Conservation (phyloP, 2,329 filamentous ascomycete genomes). For the Microcyclosporella mali region DNA sequence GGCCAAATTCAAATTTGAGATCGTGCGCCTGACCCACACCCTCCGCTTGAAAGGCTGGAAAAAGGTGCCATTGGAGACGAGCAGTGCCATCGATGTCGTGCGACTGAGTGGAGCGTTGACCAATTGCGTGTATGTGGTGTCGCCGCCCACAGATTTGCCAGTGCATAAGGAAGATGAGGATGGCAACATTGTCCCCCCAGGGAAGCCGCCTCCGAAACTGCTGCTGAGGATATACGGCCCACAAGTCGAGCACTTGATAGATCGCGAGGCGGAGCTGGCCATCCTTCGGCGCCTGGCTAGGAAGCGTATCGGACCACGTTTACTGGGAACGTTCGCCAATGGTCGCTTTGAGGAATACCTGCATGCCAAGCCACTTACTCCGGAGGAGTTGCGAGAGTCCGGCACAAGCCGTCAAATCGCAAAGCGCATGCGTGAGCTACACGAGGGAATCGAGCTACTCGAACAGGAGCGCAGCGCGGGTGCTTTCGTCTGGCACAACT, state of each 20-base stretch:
- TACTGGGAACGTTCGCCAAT: conserved; percentile 88
- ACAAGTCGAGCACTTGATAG: conserved; percentile 91
- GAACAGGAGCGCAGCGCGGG: conserved; percentile 70
- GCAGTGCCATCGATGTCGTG: conserved; percentile 63
- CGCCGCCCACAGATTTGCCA: conserved; percentile 62
- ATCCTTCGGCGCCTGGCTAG: conserved; percentile 79
- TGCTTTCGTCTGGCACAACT: conserved; percentile 82
- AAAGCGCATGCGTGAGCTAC: conserved; percentile 93
- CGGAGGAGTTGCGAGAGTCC: conserved; percentile 67
- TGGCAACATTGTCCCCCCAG: conserved; percentile 23
- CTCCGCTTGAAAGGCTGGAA: conserved; percentile 88
- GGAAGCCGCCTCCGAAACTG: conserved; percentile 60
- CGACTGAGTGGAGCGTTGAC: conserved; percentile 86
- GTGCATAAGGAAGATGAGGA: conserved; percentile 32
- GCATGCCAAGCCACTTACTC: conserved; percentile 72
- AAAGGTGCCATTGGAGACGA: conserved; percentile 65
- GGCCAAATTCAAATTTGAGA: conserved; percentile 85
- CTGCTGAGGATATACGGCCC: conserved; percentile 89
- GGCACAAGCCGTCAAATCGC: conserved; percentile 89
- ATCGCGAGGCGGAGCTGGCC: conserved; percentile 80
- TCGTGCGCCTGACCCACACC: conserved; percentile 82
- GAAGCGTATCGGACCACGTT: conserved; percentile 85
- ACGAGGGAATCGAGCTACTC: conserved; percentile 85
- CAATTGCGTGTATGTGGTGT: conserved; percentile 93
- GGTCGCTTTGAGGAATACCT: conserved; percentile 95